Conservation (phyloP, 805 yeast species). For the Ogataea ganodermae region DNA sequence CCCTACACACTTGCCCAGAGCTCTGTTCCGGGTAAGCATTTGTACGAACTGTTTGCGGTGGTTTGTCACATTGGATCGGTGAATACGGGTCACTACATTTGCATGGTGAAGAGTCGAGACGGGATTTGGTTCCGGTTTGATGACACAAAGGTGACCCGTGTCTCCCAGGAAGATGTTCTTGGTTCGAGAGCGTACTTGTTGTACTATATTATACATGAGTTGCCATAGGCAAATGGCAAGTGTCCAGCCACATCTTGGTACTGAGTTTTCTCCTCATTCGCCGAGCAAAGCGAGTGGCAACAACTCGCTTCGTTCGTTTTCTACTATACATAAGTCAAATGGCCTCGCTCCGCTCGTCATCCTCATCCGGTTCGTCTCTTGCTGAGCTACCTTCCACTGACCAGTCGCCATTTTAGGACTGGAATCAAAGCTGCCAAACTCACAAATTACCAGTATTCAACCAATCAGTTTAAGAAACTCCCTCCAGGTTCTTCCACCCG, state of each 20-base stretch:
- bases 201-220: slow-evolving; percentile 59
- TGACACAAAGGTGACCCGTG: slow-evolving; percentile 76
- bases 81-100: slow-evolving; percentile 93
- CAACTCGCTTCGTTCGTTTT: too few relatives aligned
- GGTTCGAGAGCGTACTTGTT: slow-evolving; percentile 77
- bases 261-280: not conserved
- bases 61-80: slow-evolving; percentile 91
- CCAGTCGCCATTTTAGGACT: too few relatives aligned
- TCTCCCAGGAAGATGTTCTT: slow-evolving; percentile 65
- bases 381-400: too few relatives aligned
- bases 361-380: too few relatives aligned
- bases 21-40: slow-evolving; percentile 24
- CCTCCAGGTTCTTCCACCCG: too few relatives aligned
- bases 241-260: too few relatives aligned
- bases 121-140: slow-evolving; percentile 91
- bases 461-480: too few relatives aligned
- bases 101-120: slow-evolving; percentile 68
- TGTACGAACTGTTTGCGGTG: slow-evolving; percentile 83
- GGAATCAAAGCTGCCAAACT: too few relatives aligned
- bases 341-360: too few relatives aligned
- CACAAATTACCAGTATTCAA: too few relatives aligned
- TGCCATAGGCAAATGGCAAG: slow-evolving; percentile 19
- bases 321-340: not conserved
- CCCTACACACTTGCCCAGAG: slow-evolving; percentile 45
- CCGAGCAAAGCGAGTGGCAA: not conserved